These are phyloP conservation scores for Keqinozyma sinolaborantium DNA, from an alignment of 1,139 yeast species.

Conservation along the genomic window DNA sequence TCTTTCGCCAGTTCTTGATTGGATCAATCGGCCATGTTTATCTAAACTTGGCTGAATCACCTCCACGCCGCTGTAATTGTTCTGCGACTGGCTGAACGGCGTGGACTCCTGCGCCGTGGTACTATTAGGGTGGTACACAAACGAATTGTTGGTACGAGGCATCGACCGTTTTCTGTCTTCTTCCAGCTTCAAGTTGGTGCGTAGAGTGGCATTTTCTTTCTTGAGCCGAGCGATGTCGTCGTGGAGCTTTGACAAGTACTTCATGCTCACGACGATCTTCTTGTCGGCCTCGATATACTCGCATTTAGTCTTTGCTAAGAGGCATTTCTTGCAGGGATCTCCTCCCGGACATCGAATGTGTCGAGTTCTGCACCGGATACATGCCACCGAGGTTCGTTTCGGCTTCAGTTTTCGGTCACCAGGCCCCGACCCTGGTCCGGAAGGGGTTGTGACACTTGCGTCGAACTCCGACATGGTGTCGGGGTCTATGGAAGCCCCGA, in stretches of 20 bases:
- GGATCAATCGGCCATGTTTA: constrained; percentile 65
- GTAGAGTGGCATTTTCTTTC: constrained; percentile 52
- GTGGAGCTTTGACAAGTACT: constrained; percentile 65
- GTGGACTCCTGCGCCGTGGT: constrained; percentile 9
- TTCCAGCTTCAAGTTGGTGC: constrained; percentile 40
- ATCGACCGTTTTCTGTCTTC: constrained; percentile 13
- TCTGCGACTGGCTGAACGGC: constrained; percentile 9
- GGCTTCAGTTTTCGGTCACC: constrained; percentile 8
- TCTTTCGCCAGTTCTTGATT: constrained; percentile 71
- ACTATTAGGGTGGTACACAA: constrained; percentile 11
- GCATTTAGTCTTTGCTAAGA: constrained; percentile 55
- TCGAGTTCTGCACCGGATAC: constrained; percentile 70
- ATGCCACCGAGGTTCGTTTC: constrained; percentile 42
- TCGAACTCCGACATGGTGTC: too few species aligned
- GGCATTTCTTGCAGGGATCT: constrained; percentile 69
- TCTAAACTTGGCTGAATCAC: constrained; percentile 66
- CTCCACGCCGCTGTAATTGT: constrained; percentile 20
- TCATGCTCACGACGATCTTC: constrained; percentile 74
- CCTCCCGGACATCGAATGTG: constrained; percentile 85
- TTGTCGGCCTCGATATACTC: constrained; percentile 77
- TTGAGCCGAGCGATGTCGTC: constrained; percentile 56
- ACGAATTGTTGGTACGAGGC: constrained; percentile 8
- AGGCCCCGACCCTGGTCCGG: too few species aligned
- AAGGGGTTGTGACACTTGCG: too few species aligned
- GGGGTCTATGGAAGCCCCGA: too few species aligned